These are phyloP conservation scores for Neofusicoccum sp. DNA, from an alignment of 2,329 filamentous ascomycete species.

Conservation along the genomic window DNA sequence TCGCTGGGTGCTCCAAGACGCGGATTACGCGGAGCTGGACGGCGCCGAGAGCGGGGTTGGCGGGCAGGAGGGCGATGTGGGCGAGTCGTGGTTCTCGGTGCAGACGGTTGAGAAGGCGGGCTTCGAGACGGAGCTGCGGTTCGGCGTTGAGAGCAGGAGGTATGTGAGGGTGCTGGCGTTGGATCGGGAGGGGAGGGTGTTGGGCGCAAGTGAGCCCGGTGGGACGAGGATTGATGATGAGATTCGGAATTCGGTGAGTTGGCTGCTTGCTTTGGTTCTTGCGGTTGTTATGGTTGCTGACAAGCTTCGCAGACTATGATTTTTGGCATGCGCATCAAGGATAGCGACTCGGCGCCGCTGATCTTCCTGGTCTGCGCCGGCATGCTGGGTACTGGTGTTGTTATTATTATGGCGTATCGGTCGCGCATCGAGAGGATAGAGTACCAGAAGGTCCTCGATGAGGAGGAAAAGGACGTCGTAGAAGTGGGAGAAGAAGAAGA, in stretches of 20 bases:
- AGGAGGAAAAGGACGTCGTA: slow-evolving; percentile 9
- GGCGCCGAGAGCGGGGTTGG: slow-evolving; percentile 22
- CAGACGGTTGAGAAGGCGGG: slow-evolving; percentile 19
- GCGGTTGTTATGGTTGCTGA: neutral
- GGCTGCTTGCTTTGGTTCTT: neutral
- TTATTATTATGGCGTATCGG: neutral
- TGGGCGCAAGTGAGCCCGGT: slow-evolving; percentile 2
- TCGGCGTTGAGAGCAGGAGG: neutral
- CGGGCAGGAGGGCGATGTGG: neutral
- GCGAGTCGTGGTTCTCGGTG: slow-evolving; percentile 12
- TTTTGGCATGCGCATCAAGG: neutral
- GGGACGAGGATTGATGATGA: slow-evolving; percentile 2
- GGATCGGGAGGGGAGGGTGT: slow-evolving; percentile 16
- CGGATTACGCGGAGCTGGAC: slow-evolving; percentile 13
- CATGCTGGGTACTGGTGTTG: neutral
- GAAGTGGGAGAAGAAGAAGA: slow-evolving; percentile 12
- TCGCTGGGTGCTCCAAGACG: slow-evolving; percentile 29
- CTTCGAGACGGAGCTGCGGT: slow-evolving; percentile 21
- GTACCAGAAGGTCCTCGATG: slow-evolving; percentile 6
- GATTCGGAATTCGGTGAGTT: slow-evolving; percentile 5
- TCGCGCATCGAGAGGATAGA: neutral
- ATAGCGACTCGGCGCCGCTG: neutral
- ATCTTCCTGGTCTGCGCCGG: neutral
- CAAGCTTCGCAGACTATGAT: neutral
- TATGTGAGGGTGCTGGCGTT: slow-evolving; percentile 20